Evolutionary conservation across 495 filamentous ascomycete species (phyloP).

Genomic region (Podospora appendiculata): DNA sequence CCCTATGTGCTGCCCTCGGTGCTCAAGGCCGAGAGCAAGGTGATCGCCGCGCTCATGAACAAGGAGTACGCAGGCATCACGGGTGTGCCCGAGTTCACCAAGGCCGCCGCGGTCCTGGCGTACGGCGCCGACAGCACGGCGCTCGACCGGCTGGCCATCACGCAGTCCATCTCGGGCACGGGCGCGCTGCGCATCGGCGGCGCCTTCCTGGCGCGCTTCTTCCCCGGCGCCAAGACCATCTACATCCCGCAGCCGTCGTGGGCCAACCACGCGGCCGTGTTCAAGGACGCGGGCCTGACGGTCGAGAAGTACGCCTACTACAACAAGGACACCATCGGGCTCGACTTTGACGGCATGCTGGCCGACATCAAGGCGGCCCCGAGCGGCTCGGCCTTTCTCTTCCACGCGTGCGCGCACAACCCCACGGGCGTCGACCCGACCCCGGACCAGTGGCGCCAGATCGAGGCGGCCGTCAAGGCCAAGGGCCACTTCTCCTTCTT

Average conservation of each 20-base stretch:
- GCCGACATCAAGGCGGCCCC: slow-evolving; percentile 86
- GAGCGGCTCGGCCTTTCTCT: slow-evolving; percentile 76
- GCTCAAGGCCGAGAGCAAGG: slow-evolving; percentile 76
- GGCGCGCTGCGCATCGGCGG: slow-evolving; percentile 91
- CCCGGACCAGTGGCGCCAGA: slow-evolving; percentile 84
- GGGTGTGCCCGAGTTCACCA: slow-evolving; percentile 87
- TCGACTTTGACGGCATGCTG: slow-evolving; percentile 93
- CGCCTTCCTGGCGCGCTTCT: slow-evolving; percentile 86
- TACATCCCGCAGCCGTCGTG: slow-evolving; percentile 94
- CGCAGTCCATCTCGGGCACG: slow-evolving; percentile 96
- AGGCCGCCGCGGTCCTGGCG: slow-evolving; percentile 80
- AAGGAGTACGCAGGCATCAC: slow-evolving; percentile 99
- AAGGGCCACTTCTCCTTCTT: slow-evolving; percentile 93
- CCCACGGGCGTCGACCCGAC: slow-evolving; percentile 96
- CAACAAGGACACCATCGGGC: slow-evolving; percentile 95
- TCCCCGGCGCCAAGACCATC: slow-evolving; percentile 82
- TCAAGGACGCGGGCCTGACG: slow-evolving; percentile 84
- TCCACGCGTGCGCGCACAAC: slow-evolving; percentile 98
- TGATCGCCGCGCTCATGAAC: slow-evolving; percentile 69
- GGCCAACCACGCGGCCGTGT: slow-evolving; percentile 97
- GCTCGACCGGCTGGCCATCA: slow-evolving; percentile 80
- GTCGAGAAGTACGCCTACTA: slow-evolving; percentile 97
- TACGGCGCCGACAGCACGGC: slow-evolving; percentile 74
- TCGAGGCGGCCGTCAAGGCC: slow-evolving; percentile 82
- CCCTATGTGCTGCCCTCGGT: slow-evolving; percentile 96